Evolutionary conservation across 208 protist genomes (phyloP).

Genomic region (Trypanosoma avium): DNA sequence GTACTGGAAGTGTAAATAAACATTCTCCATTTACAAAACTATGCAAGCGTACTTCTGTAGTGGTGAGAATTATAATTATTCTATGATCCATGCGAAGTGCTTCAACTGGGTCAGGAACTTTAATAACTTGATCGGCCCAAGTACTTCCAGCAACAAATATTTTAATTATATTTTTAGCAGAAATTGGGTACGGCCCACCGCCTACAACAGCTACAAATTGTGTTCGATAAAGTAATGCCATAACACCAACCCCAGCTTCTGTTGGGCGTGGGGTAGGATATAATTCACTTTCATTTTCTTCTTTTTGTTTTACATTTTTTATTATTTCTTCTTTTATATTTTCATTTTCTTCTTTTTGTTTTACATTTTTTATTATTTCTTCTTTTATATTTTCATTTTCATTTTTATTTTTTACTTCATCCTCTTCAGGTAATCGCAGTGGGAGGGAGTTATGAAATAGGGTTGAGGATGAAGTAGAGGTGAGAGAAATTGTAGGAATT

Average conservation of each 20-base stretch:
- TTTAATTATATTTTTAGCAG: conserved; percentile 26
- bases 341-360: background rate
- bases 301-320: background rate
- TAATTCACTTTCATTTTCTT: background rate
- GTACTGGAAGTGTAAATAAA: conserved; percentile 15
- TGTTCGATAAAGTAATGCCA: conserved; percentile 66
- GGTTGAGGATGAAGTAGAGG: too few species aligned
- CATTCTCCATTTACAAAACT: conserved; percentile 28
- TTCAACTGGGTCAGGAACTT: conserved; percentile 19
- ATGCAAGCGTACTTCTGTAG: conserved; percentile 22
- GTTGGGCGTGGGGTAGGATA: background rate
- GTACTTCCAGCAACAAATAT: conserved; percentile 19
- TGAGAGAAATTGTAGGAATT: too few species aligned
- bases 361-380: too few species aligned
- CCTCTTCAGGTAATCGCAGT: too few species aligned
- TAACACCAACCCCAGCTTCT: conserved; percentile 54
- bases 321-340: background rate
- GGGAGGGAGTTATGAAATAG: too few species aligned
- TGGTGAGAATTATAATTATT: conserved; percentile 30
- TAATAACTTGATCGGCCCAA: conserved; percentile 4
- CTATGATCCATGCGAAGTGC: conserved; percentile 21
- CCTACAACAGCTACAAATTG: conserved; percentile 61
- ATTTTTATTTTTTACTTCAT: too few species aligned
- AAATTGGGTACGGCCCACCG: conserved; percentile 55
- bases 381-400: too few species aligned